Percentiles rank a stretch among this genome's conserved stretches.
phyloP scores from a whole-genome alignment of 2,329 filamentous ascomycete genomes.

The Clonostachys rosea region DNA sequence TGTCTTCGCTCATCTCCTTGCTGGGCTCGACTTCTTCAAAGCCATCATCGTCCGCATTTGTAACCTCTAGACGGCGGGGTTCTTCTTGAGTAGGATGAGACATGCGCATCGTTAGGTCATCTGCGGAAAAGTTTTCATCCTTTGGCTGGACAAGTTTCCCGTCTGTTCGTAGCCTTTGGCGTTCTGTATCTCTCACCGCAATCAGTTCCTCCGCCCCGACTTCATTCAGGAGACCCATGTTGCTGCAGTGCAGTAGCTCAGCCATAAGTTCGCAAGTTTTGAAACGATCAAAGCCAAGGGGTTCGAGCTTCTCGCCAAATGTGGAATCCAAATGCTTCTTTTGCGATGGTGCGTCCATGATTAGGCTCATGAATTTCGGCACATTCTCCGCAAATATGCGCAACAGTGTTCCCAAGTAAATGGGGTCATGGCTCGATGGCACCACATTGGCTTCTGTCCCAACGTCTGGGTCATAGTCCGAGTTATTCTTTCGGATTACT shows the following conservation, averaged over 20 bases:
- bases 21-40: conserved; percentile 81
- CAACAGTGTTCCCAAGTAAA: conserved; percentile 88
- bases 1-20: conserved; percentile 69
- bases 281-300: conserved; percentile 93
- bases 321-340: conserved; percentile 77
- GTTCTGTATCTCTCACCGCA: conserved; percentile 71
- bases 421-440: conserved; percentile 85
- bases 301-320: conserved; percentile 87
- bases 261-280: conserved; percentile 99
- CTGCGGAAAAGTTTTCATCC: conserved; percentile 35
- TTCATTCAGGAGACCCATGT: conserved; percentile 96
- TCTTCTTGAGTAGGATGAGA: conserved; percentile 37
- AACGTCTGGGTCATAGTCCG: conserved; percentile 94
- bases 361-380: conserved; percentile 88
- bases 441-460: conserved; percentile 73
- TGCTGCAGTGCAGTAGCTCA: conserved; percentile 93
- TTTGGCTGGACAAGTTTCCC: conserved; percentile 57
- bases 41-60: conserved; percentile 80
- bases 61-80: conserved; percentile 69
- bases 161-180: conserved; percentile 72
- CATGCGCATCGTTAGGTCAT: conserved; percentile 58
- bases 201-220: conserved; percentile 85
- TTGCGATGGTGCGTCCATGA: conserved; percentile 71
- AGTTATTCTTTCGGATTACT: conserved; percentile 98
- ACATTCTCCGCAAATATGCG: conserved; percentile 87